Conservation (phyloP, 495 filamentous ascomycete species). For the Penicillium maclennaniae region DNA sequence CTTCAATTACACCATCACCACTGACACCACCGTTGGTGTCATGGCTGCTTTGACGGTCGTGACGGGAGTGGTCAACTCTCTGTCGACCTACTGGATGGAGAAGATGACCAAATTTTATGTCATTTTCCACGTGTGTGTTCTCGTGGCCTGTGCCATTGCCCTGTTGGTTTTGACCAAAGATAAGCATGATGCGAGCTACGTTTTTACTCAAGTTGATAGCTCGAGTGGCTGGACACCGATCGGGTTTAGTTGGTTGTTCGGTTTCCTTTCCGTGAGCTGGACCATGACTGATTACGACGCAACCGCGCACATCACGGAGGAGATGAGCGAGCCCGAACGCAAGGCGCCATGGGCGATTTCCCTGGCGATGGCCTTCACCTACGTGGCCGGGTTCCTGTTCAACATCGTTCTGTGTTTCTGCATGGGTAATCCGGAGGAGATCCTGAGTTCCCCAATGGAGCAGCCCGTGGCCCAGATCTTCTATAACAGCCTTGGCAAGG, state of each 20-base stretch:
- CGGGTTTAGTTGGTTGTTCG: constrained; percentile 67
- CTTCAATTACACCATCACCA: constrained; percentile 52
- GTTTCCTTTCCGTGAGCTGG: constrained; percentile 66
- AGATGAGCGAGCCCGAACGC: constrained; percentile 54
- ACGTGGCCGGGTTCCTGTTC: constrained; percentile 57
- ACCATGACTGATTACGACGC: constrained; percentile 59
- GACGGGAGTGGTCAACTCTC: constrained; percentile 54
- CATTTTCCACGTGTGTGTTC: constrained; percentile 59
- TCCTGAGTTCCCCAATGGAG: constrained; percentile 42
- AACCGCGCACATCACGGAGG: constrained; percentile 60
- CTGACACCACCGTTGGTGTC: constrained; percentile 51
- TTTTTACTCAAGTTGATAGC: constrained; percentile 59
- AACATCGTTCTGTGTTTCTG: constrained; percentile 60
- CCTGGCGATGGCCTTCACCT: constrained; percentile 56
- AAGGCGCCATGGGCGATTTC: constrained; percentile 61
- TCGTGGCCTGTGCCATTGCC: constrained; percentile 55
- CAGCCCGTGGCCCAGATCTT: constrained; percentile 66
- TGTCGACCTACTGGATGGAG: constrained; percentile 59
- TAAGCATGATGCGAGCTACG: constrained; percentile 56
- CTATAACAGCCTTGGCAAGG: constrained; percentile 56
- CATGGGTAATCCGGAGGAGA: constrained; percentile 51
- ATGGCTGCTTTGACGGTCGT: constrained; percentile 57
- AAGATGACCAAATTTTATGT: constrained; percentile 62
- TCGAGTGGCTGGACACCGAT: constrained; percentile 59
- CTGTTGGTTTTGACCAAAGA: constrained; percentile 56